Base-by-base conservation (phyloP, 163 green algal species). In the Scenedesmus sp. region DNA sequence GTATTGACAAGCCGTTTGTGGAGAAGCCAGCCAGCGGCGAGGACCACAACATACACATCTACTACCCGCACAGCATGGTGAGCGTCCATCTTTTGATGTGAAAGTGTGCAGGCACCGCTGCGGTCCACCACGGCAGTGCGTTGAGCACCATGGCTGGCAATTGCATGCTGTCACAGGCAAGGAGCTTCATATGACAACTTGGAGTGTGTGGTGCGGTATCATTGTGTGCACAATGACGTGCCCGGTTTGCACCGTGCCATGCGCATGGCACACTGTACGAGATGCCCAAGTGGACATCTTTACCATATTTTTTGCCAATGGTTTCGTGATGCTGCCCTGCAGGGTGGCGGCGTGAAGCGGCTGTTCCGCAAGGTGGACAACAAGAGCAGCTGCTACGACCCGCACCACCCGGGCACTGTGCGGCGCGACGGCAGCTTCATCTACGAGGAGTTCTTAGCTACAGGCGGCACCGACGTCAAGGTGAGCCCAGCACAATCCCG, bases 41-140 rank as follows among this genome's bases (percentile, higher is more conserved):
- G 87, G 96, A 99, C 93, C 98, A 99, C 96, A 99, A 99, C 93
- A 96, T 99, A 73, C 98, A 98, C 93, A 99, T 99, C 87, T 99
- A 99, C 95, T 99, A 99, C 94, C 98, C 98, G 0, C 95, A 98
- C 93, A 97, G 94, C 70, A 99, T 99, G 96, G 95, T 97, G 79
- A 26, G 26, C 26, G 26, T 26, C 26, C 26, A 26, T 26, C 26
- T 26, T 26, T 26, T 26, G 26, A 26, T 26, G 26, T 26, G 26
- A 26, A 26, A 26, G 26, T 26, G 26, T 26, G 26, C 26, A 26
- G 26, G 26, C 26, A 26, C 26, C 26, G 26, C 26, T 26, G 26
- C 26, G 26, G 26, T 26, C 26, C 26, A 26, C 26, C 26, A 26
- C 26, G 26, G 26, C 26, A 26, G 26, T 26, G 26, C 26, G 26